These are phyloP conservation scores for Oxytropis ochrocephala DNA, from an alignment of 306 rosid species.

Conservation along the genomic window DNA sequence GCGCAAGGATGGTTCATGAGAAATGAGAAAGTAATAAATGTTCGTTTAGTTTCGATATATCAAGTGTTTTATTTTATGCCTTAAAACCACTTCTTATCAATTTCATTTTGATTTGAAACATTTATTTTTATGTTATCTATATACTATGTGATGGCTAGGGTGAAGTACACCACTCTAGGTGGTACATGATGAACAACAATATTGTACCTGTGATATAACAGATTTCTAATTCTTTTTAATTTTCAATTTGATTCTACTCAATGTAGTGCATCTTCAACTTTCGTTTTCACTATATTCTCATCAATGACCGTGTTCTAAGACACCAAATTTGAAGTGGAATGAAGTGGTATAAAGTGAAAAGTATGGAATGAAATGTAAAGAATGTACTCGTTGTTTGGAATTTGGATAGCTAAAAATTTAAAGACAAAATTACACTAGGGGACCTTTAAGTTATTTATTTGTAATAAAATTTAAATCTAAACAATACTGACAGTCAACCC, in stretches of 20 bases:
- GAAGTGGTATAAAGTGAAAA: too few relatives aligned
- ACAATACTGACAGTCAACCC: too few relatives aligned
- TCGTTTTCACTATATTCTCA: too few relatives aligned
- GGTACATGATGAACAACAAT: not conserved
- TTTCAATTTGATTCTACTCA: not conserved
- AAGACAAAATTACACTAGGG: too few relatives aligned
- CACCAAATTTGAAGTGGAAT: too few relatives aligned
- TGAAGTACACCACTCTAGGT: not conserved
- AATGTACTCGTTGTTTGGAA: too few relatives aligned
- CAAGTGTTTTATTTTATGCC: not conserved
- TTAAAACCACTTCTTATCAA: not conserved
- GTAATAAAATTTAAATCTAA: too few relatives aligned
- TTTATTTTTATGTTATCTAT: too few relatives aligned
- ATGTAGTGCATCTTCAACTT: not conserved
- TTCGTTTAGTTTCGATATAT: not conserved
- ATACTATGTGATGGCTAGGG: not conserved
- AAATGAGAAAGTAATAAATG: not conserved
- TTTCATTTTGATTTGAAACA: not conserved
- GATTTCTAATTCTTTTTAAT: not conserved
- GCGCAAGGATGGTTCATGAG: not conserved
- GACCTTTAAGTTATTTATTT: too few relatives aligned
- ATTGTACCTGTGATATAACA: not conserved
- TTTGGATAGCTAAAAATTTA: too few relatives aligned
- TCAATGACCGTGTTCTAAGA: too few relatives aligned
- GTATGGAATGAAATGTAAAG: too few relatives aligned